These are phyloP conservation scores for Hyphopichia burtonii DNA, from an alignment of 1,139 yeast species.

Conservation along the genomic window DNA sequence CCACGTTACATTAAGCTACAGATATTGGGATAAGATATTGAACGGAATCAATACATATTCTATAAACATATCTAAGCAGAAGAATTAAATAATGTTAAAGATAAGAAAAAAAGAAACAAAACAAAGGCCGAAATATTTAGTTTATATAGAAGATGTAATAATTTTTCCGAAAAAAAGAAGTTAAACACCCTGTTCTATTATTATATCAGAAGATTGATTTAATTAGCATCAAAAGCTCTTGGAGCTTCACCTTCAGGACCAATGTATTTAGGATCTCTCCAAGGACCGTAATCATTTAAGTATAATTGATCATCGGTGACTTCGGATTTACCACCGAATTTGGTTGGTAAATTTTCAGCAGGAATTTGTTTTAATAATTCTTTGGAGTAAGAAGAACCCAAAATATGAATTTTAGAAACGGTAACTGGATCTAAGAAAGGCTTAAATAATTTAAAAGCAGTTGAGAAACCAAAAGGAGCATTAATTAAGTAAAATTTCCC, in stretches of 20 bases:
- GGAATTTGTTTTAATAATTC: constrained; percentile 92
- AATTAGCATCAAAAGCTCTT: constrained; percentile 35
- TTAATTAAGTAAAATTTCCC: constrained; percentile 94
- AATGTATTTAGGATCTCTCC: constrained; percentile 86
- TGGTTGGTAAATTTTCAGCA: constrained; percentile 82
- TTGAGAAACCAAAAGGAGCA: constrained; percentile 96
- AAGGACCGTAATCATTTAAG: constrained; percentile 91
- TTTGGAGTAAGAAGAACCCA: constrained; percentile 74
- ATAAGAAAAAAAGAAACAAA: neutral
- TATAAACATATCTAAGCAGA: neutral
- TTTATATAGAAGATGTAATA: too few relatives aligned
- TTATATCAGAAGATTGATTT: neutral
- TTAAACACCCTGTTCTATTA: too few relatives aligned
- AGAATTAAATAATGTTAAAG: neutral
- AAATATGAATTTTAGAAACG: constrained; percentile 90
- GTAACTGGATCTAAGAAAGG: constrained; percentile 97
- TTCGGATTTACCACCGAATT: constrained; percentile 81
- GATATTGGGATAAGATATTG: neutral
- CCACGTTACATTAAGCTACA: too few relatives aligned
- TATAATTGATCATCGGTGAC: constrained; percentile 77
- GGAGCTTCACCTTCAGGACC: constrained; percentile 91
- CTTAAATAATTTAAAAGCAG: constrained; percentile 88
- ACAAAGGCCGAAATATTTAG: neutral
- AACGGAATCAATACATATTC: neutral
- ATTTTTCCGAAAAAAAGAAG: too few relatives aligned